Evolutionary conservation across 345 rosid species (phyloP).

Genomic region (Psidium friedrichsthalianum): DNA sequence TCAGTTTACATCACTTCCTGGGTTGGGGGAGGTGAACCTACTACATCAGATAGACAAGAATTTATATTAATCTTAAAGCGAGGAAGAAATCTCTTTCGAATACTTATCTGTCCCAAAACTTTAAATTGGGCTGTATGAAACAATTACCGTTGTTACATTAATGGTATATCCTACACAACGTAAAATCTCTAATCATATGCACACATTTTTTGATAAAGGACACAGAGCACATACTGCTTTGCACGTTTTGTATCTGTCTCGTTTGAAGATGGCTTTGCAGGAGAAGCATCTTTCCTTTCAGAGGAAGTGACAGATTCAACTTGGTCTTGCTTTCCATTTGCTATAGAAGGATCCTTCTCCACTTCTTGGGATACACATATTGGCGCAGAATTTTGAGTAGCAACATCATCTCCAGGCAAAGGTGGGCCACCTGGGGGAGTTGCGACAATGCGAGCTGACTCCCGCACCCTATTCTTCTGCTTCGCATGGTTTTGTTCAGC

Average conservation of each 20-base stretch:
- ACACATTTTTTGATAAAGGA: not conserved
- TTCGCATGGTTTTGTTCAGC: conserved; percentile 1
- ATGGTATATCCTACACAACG: not conserved
- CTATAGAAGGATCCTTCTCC: conserved; percentile 7
- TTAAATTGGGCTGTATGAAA: not conserved
- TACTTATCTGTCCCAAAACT: not conserved
- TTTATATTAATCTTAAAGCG: too few species aligned
- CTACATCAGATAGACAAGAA: too few species aligned
- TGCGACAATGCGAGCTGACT: conserved; percentile 3
- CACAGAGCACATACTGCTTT: conserved; percentile 65
- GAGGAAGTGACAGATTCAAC: conserved; percentile 12
- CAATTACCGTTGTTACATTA: not conserved
- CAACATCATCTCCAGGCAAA: not conserved
- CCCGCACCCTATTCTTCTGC: conserved; percentile 16
- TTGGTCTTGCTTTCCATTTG: conserved; percentile 9
- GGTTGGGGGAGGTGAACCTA: too few species aligned
- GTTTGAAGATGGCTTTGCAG: conserved; percentile 24
- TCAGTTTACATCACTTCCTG: too few species aligned
- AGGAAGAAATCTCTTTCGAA: not conserved
- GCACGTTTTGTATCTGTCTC: conserved; percentile 71
- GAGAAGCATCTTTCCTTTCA: conserved; percentile 48
- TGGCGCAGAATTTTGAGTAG: conserved; percentile 6
- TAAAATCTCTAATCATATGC: not conserved
- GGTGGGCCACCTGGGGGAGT: not conserved
- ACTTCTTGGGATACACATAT: conserved; percentile 9